Conservation (phyloP, 2,329 filamentous ascomycete species). For the Colletotrichum sp. region DNA sequence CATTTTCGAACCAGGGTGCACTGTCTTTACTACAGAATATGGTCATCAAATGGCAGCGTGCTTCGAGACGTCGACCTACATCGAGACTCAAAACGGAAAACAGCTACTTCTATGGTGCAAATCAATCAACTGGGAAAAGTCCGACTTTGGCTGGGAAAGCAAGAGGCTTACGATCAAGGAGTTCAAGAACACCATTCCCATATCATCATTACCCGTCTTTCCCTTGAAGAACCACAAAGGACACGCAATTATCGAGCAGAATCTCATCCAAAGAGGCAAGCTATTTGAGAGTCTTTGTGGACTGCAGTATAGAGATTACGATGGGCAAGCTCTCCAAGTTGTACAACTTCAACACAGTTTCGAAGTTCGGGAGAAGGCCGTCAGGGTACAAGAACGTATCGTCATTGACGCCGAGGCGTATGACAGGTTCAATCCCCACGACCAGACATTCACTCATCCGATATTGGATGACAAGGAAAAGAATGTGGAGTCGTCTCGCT, state of each 20-base stretch:
- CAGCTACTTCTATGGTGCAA: not conserved
- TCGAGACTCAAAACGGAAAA: not conserved
- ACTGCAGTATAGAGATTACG: not conserved
- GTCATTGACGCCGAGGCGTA: conserved; percentile 20
- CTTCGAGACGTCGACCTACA: not conserved
- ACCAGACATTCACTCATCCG: not conserved
- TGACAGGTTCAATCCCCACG: not conserved
- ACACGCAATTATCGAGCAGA: not conserved
- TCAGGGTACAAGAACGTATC: not conserved
- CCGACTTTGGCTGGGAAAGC: not conserved
- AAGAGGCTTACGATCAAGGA: not conserved
- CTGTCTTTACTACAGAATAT: not conserved
- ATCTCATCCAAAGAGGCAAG: not conserved
- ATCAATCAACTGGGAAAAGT: not conserved
- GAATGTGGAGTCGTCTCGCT: not conserved
- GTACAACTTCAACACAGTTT: not conserved
- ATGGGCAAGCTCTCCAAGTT: not conserved
- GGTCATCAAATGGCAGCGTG: not conserved
- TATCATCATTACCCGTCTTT: not conserved
- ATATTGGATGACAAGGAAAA: conserved; percentile 33
- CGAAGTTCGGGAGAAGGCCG: not conserved
- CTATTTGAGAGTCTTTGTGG: not conserved
- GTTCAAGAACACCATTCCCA: not conserved
- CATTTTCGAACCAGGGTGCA: not conserved
- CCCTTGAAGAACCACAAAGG: not conserved